Base-by-base conservation (phyloP, 805 yeast genomes). In the Kurtzmaniella fragi region DNA sequence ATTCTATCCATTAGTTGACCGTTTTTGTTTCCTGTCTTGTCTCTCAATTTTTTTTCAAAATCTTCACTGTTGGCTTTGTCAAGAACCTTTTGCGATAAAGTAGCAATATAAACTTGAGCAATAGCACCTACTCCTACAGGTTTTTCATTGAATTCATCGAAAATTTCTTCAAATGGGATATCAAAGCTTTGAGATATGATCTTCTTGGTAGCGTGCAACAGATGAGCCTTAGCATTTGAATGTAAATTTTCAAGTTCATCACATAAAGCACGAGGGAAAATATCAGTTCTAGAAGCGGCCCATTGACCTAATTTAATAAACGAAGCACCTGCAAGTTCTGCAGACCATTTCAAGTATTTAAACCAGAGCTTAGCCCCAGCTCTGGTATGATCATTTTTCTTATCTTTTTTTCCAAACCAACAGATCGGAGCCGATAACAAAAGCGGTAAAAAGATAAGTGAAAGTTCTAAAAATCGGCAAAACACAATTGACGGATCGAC, bases 71-170 rank as follows among this genome's bases (percentile, higher is more conserved):
- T 57, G 14, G 64, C 67, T 42, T 59, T 58, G 7, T 59, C 51
- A 16, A 77, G 58, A 10, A 73, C 72, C 31, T 63, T 62, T 13
- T 61, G 54, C 12, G 80, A 74, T 17, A 87, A 61, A 46, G 78
- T 80, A 1, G 85, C 97, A 29, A 76, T 61, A 61, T 91, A 86
- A 2, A 93, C 99, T 61, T 93, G 99, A 1, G 96, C 99, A 65
- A 93, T 93, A 1, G 99, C 96, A 11, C 99, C 99, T n/a, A 91
- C 91, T 1, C 99, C 99, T 5, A 90, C 64, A 0, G 98, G 98
- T 29, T 57, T 69, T 23, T 77, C 80, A 27, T 76, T 64, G 51
- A 93, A 86, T 46, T 82, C 87, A 25, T 82, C 89, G 58, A 91
- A 93, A 5, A 89, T 76, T 28, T 86, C 87, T 12, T 84, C 85